Percentiles rank a stretch among this genome's conserved stretches.
These are phyloP conservation scores for Tephrocybe sp. DNA, from an alignment of 768 basidiomycete genomes.

Conservation along the genomic window DNA sequence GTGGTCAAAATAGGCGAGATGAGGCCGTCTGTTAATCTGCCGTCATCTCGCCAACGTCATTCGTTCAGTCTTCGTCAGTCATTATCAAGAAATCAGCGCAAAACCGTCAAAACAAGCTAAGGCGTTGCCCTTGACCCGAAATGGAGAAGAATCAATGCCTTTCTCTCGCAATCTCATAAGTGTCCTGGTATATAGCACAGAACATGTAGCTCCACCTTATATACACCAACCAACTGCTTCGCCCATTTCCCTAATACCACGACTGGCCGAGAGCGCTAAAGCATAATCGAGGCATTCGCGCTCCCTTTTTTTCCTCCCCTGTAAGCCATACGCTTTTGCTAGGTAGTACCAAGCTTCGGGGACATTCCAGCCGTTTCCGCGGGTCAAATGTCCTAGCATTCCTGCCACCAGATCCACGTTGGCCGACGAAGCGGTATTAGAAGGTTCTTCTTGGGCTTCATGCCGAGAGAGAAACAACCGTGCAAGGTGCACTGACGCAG, in stretches of 20 bases:
- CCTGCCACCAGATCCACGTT: conserved; percentile 82
- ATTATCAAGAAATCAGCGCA: too few species aligned
- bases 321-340: conserved; percentile 71
- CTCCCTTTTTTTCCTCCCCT: conserved; percentile 19
- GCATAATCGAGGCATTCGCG: conserved; percentile 18
- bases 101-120: too few species aligned
- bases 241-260: conserved; percentile 19
- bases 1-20: too few species aligned
- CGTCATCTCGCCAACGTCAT: too few species aligned
- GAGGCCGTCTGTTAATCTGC: too few species aligned
- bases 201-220: not conserved
- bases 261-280: conserved; percentile 13
- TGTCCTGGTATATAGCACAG: too few species aligned
- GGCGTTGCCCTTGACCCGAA: too few species aligned
- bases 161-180: too few species aligned
- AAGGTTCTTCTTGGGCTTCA: conserved; percentile 30
- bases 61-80: too few species aligned
- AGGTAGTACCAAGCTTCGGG: conserved; percentile 96
- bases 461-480: conserved; percentile 59
- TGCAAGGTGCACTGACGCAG: conserved; percentile 78
- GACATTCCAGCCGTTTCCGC: conserved; percentile 84
- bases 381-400: conserved; percentile 73
- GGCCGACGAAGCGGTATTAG: conserved; percentile 4
- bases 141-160: too few species aligned
- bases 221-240: conserved; percentile 22